These are phyloP conservation scores for Aspergillus nidulans DNA, from an alignment of 495 filamentous ascomycete species.

Conservation along the genomic window DNA sequence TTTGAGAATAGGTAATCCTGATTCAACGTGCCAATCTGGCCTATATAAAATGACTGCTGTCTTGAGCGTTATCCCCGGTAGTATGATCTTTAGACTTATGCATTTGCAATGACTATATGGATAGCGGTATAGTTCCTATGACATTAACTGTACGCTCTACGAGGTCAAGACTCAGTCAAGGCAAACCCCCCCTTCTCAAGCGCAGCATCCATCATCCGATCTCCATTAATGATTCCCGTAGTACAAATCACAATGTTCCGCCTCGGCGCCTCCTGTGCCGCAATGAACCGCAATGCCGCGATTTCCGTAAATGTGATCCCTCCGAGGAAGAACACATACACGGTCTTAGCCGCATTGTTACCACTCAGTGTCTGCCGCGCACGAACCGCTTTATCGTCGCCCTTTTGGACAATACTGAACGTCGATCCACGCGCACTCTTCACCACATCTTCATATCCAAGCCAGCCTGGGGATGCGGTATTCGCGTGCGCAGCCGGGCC, in stretches of 20 bases:
- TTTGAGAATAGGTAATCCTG: no score
- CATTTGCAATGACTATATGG: no score
- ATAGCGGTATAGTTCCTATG: no score
- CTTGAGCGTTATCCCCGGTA: no score
- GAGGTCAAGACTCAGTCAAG: constrained; percentile 16
- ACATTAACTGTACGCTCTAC: no score
- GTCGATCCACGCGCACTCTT: constrained; percentile 81
- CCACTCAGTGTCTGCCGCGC: constrained; percentile 72
- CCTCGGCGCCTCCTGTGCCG: constrained; percentile 74
- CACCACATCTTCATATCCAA: constrained; percentile 83
- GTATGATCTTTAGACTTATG: no score
- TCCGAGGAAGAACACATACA: constrained; percentile 91
- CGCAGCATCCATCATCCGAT: constrained; percentile 82
- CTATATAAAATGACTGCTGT: not conserved
- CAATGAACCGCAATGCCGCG: constrained; percentile 87
- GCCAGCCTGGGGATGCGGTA: constrained; percentile 74
- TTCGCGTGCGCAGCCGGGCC: constrained; percentile 43
- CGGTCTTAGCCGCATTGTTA: constrained; percentile 69
- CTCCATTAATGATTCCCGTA: constrained; percentile 85
- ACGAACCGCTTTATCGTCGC: constrained; percentile 87
- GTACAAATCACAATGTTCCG: constrained; percentile 88
- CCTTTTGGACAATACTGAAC: constrained; percentile 89
- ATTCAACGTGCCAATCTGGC: no score
- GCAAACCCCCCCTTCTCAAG: constrained; percentile 69
- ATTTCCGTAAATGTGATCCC: constrained; percentile 96